Conservation (phyloP, 345 rosid genomes). For the Combretum micranthum region DNA sequence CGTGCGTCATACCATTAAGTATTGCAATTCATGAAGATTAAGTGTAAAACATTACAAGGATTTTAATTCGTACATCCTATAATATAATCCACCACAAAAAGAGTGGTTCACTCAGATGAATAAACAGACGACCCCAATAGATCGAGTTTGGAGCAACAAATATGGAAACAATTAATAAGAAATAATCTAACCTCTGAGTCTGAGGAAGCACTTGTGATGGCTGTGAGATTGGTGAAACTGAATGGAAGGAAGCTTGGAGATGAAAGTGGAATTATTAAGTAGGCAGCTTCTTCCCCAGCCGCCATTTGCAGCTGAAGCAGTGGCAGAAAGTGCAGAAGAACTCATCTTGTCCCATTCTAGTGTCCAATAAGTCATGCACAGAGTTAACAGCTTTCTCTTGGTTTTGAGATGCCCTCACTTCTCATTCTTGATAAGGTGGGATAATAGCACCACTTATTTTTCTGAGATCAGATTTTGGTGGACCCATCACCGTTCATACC, state of each 20-base stretch:
- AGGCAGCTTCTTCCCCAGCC: slow-evolving; percentile 6
- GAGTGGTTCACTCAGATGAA: no score
- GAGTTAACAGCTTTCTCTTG: not conserved
- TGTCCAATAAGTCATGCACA: not conserved
- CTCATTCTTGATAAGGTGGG: slow-evolving; percentile 21
- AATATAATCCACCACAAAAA: no score
- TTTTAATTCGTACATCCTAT: no score
- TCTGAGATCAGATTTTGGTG: not conserved
- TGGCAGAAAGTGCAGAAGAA: slow-evolving; percentile 20
- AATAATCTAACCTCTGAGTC: slow-evolving; percentile 19
- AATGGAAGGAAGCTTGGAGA: slow-evolving; percentile 9
- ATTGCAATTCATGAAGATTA: no score
- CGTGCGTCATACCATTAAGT: no score
- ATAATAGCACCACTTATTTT: slow-evolving; percentile 6
- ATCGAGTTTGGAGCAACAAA: no score
- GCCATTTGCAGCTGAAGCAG: slow-evolving; percentile 11
- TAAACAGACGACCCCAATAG: no score
- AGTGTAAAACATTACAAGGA: no score
- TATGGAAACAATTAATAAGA: not conserved
- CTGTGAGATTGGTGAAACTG: not conserved
- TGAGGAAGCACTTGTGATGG: no score
- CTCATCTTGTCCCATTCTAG: slow-evolving; percentile 41
- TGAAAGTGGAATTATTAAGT: slow-evolving; percentile 1
- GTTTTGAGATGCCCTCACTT: slow-evolving; percentile 7
- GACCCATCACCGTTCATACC: not conserved